Conservation (phyloP, 192 early-diverging fungal species). For the Rhizophagus clarus region DNA sequence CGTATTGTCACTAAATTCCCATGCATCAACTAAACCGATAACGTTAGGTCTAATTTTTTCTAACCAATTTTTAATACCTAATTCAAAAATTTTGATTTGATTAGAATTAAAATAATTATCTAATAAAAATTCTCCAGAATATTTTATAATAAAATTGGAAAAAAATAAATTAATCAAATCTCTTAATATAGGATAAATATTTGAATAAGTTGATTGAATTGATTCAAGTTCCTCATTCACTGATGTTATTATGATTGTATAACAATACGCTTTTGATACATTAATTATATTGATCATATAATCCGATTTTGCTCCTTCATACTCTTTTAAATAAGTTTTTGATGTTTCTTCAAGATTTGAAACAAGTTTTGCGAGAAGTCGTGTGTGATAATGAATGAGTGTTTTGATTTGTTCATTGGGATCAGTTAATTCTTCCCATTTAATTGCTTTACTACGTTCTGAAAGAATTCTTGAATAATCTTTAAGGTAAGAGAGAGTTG, state of each 20-base stretch:
- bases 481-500: neutral
- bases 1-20: slow-evolving; percentile 81
- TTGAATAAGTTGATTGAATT: neutral
- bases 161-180: neutral
- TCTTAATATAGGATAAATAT: neutral
- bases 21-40: slow-evolving; percentile 82
- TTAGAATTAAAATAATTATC: slow-evolving; percentile 67
- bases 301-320: neutral
- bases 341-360: neutral
- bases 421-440: neutral
- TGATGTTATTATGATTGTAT: neutral
- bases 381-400: neutral
- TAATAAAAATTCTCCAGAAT: slow-evolving; percentile 77
- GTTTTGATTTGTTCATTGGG: neutral
- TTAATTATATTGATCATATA: slow-evolving; percentile 14
- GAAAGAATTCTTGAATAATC: neutral
- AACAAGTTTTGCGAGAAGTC: neutral
- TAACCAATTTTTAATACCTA: slow-evolving; percentile 60
- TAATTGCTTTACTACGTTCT: neutral
- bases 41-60: slow-evolving; percentile 64
- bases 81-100: slow-evolving; percentile 63
- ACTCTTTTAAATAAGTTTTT: neutral
- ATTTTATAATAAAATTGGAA: slow-evolving; percentile 67
- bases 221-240: neutral
- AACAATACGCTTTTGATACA: neutral